These are phyloP conservation scores for Rhodotorula graminis DNA, from an alignment of 768 basidiomycete species.

Conservation along the genomic window DNA sequence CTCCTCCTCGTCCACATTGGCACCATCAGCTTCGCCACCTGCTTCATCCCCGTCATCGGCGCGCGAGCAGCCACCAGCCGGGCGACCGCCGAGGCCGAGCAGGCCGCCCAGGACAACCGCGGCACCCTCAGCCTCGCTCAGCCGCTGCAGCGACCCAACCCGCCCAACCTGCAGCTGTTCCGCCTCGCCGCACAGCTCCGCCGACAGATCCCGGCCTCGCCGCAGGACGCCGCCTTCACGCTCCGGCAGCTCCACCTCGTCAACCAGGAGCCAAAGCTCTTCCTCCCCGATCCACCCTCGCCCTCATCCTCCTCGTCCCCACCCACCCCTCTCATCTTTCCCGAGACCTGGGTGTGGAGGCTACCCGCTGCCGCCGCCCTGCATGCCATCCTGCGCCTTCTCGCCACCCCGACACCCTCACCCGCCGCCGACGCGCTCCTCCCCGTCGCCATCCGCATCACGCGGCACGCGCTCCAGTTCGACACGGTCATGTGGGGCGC, in stretches of 20 bases:
- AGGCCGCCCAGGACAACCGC: background rate
- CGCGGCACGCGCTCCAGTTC: constrained; percentile 25
- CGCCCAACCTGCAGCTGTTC: constrained; percentile 2
- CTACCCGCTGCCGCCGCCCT: constrained; percentile 25
- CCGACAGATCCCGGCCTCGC: constrained; percentile 1
- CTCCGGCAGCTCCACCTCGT: constrained; percentile 35
- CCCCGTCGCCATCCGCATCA: constrained; percentile 27
- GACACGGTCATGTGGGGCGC: constrained; percentile 28
- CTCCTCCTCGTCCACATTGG: constrained; percentile 30
- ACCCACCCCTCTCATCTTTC: background rate
- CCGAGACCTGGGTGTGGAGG: constrained; percentile 30
- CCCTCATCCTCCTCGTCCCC: background rate
- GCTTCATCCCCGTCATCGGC: constrained; percentile 25
- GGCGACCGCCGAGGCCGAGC: background rate
- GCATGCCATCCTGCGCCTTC: constrained; percentile 23
- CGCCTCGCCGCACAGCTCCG: constrained; percentile 12
- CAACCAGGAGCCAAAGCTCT: constrained; percentile 9
- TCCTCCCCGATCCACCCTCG: constrained; percentile 9
- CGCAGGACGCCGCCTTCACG: constrained; percentile 31
- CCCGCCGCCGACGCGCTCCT: constrained; percentile 6
- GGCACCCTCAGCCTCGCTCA: constrained; percentile 8
- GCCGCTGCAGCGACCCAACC: constrained; percentile 17
- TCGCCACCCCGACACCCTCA: background rate
- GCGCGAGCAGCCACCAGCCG: background rate
- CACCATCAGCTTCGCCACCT: constrained; percentile 14